Evolutionary conservation across 495 filamentous ascomycete species (phyloP).

Genomic region (Neurospora cerealis): DNA sequence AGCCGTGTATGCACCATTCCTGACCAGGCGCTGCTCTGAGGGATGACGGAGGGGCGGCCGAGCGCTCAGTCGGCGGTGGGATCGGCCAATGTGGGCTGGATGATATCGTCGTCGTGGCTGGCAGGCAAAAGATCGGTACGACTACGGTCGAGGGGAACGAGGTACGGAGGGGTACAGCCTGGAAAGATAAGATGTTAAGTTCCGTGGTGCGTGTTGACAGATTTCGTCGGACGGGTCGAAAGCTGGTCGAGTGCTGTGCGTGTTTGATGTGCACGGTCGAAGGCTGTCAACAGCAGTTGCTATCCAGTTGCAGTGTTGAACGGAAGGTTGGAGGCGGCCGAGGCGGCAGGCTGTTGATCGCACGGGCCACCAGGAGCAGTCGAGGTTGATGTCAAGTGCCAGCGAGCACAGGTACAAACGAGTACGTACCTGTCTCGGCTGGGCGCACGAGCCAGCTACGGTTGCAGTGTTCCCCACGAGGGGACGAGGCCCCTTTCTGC

Average conservation of each 20-base stretch:
- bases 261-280: background rate
- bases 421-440: background rate
- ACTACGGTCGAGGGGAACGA: background rate
- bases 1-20: slow-evolving; percentile 13
- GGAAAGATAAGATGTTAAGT: background rate
- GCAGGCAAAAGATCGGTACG: background rate
- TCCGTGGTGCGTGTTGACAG: background rate
- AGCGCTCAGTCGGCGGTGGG: background rate
- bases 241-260: background rate
- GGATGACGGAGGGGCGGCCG: background rate
- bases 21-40: background rate
- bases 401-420: background rate
- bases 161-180: background rate
- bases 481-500: background rate
- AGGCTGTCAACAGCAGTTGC: background rate
- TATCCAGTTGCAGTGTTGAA: background rate
- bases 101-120: background rate
- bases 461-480: background rate
- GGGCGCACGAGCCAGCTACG: background rate
- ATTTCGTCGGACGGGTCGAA: background rate
- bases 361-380: background rate
- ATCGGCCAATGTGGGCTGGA: background rate
- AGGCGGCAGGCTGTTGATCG: background rate
- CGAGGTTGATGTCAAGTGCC: background rate
- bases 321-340: background rate